A percentile compares a stretch with the other conserved stretches of the same genome.
Evolutionary conservation across 768 basidiomycete species (phyloP).

Genomic region (Agaricus subrufescens): DNA sequence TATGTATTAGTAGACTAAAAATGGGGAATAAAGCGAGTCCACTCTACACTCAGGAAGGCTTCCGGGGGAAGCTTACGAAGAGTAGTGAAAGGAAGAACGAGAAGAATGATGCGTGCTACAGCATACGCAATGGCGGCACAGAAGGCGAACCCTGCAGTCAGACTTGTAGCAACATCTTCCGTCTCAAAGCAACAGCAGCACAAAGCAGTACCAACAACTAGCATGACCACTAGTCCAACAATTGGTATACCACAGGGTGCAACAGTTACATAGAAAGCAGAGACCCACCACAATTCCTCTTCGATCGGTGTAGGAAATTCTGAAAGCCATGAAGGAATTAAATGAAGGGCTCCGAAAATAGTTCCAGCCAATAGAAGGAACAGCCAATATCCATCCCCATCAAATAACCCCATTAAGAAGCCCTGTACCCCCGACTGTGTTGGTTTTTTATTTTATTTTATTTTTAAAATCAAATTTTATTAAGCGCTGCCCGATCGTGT

Average conservation of each 20-base stretch:
- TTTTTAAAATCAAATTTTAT: no score
- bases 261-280: background rate
- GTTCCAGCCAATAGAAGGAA: background rate
- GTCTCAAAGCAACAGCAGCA: background rate
- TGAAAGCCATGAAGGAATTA: background rate
- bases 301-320: background rate
- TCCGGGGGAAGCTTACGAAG: background rate
- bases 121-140: background rate
- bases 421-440: no score
- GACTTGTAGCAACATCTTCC: no score
- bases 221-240: background rate
- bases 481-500: no score
- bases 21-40: constrained; percentile 10
- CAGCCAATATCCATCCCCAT: background rate
- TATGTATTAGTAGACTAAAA: background rate
- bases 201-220: background rate
- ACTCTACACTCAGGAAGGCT: constrained; percentile 4
- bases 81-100: constrained; percentile 9
- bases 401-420: no score
- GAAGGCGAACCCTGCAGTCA: background rate
- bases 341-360: constrained; percentile 2
- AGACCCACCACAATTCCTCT: background rate
- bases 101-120: constrained; percentile 3
- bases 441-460: no score
- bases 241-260: background rate